Evolutionary conservation across 1,139 yeast genomes (phyloP), one percentile per base, ranked within the genome.

Genomic region (Pichia sp.): DNA sequence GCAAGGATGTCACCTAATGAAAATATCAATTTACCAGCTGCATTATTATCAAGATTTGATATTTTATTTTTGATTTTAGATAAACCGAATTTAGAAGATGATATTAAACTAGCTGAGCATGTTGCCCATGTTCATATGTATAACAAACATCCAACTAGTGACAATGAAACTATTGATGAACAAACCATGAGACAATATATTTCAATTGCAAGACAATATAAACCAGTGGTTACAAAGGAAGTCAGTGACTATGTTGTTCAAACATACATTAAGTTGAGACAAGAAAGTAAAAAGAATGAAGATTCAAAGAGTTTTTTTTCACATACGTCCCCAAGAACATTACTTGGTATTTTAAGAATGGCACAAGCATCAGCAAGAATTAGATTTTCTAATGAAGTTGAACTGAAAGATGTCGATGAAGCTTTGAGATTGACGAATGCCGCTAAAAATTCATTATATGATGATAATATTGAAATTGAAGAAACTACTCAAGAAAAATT

Each of bases 71-170:
- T 93, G 67, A 79, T 95, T 56, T 79, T 93, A 59, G 99, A 93
- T 72, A 81, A 81, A 60, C 96, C 98, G 44, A 75, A 80, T 36
- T 77, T 86, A 61, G 95, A 89, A 59, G 73, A 74, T 46, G 99
- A 95, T 70, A 93, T 87, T 66, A 78, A 83, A 64, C 76, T 95
- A 63, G 99, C 99, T 0, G 81, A 79, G 59, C 99, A 95, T 70
- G 98, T 95, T 56, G 84, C 99, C 16, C 89, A 81, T 65, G 99
- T 95, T 46, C 99, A 95, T 70, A 90, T 89, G 93, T 86, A 87
- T 70, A 87, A 84, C 69, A 78, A 74, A 54, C 97, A 91, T 64
- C 99, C 99, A 16, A 75, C 81, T 75, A 86, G 78, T 48, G 45
- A 47, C 3, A 80, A 83, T 57, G 83, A 79, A 56, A 96, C 97